A percentile compares a stretch with the other conserved stretches of the same genome.
Conservation (phyloP, 768 basidiomycete genomes). For the Boletus rufocinnamomeus region DNA sequence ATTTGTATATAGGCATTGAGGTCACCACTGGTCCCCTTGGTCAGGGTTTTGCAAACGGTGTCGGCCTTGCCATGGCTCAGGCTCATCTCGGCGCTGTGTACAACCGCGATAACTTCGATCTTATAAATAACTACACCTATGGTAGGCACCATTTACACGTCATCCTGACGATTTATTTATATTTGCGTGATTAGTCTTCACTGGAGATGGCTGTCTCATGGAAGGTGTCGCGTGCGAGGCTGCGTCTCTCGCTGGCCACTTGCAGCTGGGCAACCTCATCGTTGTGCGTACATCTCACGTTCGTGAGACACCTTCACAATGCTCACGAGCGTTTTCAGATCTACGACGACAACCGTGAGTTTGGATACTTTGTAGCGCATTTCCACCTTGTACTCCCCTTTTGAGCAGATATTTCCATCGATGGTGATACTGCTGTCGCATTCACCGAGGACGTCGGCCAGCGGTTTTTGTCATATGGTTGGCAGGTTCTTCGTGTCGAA, state of each 20-base stretch:
- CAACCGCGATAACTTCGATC: constrained; percentile 81
- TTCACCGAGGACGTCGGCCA: constrained; percentile 94
- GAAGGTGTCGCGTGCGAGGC: constrained; percentile 96
- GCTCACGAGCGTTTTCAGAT: constrained; percentile 48
- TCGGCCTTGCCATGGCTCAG: constrained; percentile 92
- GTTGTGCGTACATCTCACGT: constrained; percentile 56
- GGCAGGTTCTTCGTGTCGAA: constrained; percentile 87
- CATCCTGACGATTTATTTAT: constrained; percentile 5
- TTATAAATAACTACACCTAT: constrained; percentile 89
- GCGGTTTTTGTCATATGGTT: constrained; percentile 89
- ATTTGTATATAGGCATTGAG: constrained; percentile 56
- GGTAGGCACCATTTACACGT: constrained; percentile 44
- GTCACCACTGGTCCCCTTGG: constrained; percentile 97
- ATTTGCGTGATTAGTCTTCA: constrained; percentile 58
- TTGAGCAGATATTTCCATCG: constrained; percentile 85
- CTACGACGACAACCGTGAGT: constrained; percentile 94
- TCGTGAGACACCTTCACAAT: constrained; percentile 10
- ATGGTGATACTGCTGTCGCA: constrained; percentile 87
- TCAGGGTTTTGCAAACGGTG: constrained; percentile 91
- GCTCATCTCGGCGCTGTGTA: constrained; percentile 87
- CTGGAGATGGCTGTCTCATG: constrained; percentile 95
- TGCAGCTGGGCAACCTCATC: constrained; percentile 91
- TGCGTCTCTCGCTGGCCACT: constrained; percentile 89
- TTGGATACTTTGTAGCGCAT: not conserved
- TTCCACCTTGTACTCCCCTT: constrained; percentile 9